Evolutionary conservation across 495 filamentous ascomycete genomes (phyloP).

Genomic region (Chaetomium tenue): DNA sequence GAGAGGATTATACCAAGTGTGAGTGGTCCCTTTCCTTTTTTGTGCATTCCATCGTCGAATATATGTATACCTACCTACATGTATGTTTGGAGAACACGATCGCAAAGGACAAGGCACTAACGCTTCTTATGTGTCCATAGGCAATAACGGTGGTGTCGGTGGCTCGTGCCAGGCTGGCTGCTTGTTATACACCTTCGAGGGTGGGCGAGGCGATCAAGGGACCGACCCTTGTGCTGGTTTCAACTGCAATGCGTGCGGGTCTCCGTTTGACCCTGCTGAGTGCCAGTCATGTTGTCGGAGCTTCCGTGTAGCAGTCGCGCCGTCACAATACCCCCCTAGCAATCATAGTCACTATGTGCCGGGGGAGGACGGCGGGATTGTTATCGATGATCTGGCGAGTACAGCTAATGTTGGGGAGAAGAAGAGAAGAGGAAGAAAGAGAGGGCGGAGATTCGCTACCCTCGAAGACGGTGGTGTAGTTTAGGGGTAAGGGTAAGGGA

Average conservation of each 20-base stretch:
- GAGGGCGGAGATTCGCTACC: too few species aligned
- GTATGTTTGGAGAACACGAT: too few species aligned
- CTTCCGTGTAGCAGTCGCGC: neutral
- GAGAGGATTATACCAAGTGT: conserved; percentile 20
- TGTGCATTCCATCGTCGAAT: too few species aligned
- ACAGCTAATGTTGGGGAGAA: too few species aligned
- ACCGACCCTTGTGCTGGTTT: conserved; percentile 5
- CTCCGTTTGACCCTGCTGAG: conserved; percentile 1
- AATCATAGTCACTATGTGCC: conserved; percentile 15
- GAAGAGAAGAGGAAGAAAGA: too few species aligned
- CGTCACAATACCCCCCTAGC: neutral
- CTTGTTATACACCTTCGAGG: conserved; percentile 18
- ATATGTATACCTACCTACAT: too few species aligned
- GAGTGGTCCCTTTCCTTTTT: too few species aligned
- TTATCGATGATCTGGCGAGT: conserved; percentile 1
- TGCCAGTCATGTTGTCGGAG: conserved; percentile 4
- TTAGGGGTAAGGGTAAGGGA: too few species aligned
- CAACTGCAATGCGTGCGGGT: neutral
- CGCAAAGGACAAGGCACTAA: neutral
- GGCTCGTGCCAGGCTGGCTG: conserved; percentile 15
- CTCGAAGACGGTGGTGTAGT: too few species aligned
- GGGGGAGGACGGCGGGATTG: conserved; percentile 5
- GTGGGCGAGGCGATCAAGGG: conserved; percentile 10
- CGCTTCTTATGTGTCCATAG: conserved; percentile 12
- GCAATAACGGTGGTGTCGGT: conserved; percentile 19